Evolutionary conservation across 2,329 filamentous ascomycete genomes (phyloP), one percentile per base, ranked within the genome.

Genomic region (Stromatinia cepivora): DNA sequence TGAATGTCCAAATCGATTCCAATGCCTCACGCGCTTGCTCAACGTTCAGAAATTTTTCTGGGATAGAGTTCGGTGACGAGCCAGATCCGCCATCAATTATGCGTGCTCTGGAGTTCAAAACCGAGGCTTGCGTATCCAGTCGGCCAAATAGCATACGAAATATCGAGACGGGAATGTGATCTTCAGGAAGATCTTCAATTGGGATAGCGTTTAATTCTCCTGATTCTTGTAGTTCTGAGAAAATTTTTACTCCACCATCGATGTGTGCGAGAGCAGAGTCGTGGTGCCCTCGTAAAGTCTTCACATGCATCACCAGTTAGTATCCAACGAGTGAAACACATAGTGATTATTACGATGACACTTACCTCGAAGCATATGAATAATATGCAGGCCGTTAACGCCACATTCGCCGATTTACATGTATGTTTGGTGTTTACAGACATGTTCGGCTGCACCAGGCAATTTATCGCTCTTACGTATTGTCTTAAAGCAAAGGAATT

Each of bases 301-400:
- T 50, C 8, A 42, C 9, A 63, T 31, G 10, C 25, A 54, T 50
- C 17, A 52, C 59, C 46, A 66, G 61, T 54, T n/a, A 50, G 52
- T 25, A 28, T 31, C n/a, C 5, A 54, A 13, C 3, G n/a, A 22
- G 10, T 13, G 1, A 53, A 45, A 22, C 34, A n/a, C 4, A 4
- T 1, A 31, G 17, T 45, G 17, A 15, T n/a, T 15, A n/a, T 20
- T 15, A 1, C 0, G 5, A 36, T 39, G 15, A 31, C 25, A 56
- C 70, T 67, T 53, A 73, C 72, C 64, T 74, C 73, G n/a, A 74
- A 73, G 34, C 70, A 74, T 34, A 74, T 58, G 42, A 74, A 73
- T 22, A 74, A 31, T 17, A 74, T 45, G 53, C 73, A 74, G 17
- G 72, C 67, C 11, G 71, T 72, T 13, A 73, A 52, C 3, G 69